Base-by-base conservation (phyloP, 2,329 filamentous ascomycete genomes). In the Colletotrichum tropicicola region DNA sequence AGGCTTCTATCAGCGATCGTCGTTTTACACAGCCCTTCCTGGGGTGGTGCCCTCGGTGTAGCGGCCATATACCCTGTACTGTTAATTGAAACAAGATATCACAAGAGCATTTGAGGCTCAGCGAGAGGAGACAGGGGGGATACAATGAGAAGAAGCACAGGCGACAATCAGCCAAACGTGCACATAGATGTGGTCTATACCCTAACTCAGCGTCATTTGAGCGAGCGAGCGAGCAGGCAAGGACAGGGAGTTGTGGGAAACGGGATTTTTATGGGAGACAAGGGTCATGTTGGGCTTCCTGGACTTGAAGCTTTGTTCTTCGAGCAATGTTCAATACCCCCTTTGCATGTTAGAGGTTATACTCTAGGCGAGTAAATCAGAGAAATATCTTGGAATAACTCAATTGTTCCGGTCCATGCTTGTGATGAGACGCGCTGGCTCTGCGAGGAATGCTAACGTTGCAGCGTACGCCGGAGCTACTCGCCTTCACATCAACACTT, bases 161-260 rank as follows among this genome's bases (percentile, higher is more conserved):
- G 61, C 43, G 48, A n/a, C n/a, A 41, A 32, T 32, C 13, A 56
- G 60, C 48, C 56, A 21, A 39, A 19, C 23, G 56, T 62, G 62
- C 58, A 62, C 37, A 62, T 65, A 62, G 57, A 65, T 49, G 47
- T 41, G 48, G 30, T 67, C 55, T 59, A 67, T 67, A 65, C 65
- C 65, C 60, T 44, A 35, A 55, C 61, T 61, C 58, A 35, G 56
- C 61, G 55, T 67, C 56, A 54, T 67, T 67, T 65, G 56, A 59
- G 65, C 54, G 55, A 66, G 63, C 61, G 32, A 60, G 56, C 63
- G 49, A 64, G 37, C 32, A 49, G 44, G 51, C 54, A 32, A 51
- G 49, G 44, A 55, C 41, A 52, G 27, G 54, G 60, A 67, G 65
- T 67, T 61, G 32, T n/a, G 32, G 44, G 30, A 59, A 8, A 49